A percentile compares a stretch with the other conserved stretches of the same genome.
phyloP scores from a whole-genome alignment of 257 asterid species.

The Salvia rosmarinus region DNA sequence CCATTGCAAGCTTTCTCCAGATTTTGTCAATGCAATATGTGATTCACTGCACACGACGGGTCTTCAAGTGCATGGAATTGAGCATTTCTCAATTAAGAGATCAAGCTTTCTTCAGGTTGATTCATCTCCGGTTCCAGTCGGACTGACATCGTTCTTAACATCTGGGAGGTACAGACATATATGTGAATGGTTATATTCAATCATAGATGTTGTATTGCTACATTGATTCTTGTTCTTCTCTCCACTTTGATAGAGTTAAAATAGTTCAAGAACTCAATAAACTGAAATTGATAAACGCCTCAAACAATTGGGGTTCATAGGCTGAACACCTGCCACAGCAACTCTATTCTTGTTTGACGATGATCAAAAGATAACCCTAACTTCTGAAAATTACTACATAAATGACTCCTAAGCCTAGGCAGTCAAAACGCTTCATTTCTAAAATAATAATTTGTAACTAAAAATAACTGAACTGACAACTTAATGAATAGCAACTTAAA shows the following conservation, averaged over 20 bases:
- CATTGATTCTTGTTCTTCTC: slow-evolving; percentile 17
- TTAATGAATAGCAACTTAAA: too few species aligned
- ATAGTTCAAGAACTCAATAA: too few species aligned
- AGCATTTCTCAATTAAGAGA: slow-evolving; percentile 80
- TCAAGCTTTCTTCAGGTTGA: slow-evolving; percentile 71
- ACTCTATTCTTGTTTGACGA: too few species aligned
- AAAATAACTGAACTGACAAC: too few species aligned
- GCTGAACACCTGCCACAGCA: too few species aligned
- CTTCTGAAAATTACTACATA: too few species aligned
- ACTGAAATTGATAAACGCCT: too few species aligned
- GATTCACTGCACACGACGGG: slow-evolving; percentile 58
- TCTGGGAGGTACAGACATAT: slow-evolving; percentile 64
- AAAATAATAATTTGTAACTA: too few species aligned
- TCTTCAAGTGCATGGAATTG: slow-evolving; percentile 65
- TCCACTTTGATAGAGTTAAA: background rate
- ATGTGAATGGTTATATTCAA: slow-evolving; percentile 25
- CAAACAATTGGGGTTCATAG: too few species aligned
- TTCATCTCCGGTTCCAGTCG: slow-evolving; percentile 57
- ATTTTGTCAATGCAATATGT: slow-evolving; percentile 68
- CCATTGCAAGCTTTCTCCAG: slow-evolving; percentile 84
- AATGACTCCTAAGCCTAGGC: too few species aligned
- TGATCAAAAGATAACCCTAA: too few species aligned
- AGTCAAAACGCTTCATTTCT: too few species aligned
- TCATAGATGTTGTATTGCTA: background rate
- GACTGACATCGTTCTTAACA: slow-evolving; percentile 65